Evolutionary conservation across 805 yeast species (phyloP), one percentile per base, ranked within the genome.

Genomic region (Cyberlindnera meyerae): DNA sequence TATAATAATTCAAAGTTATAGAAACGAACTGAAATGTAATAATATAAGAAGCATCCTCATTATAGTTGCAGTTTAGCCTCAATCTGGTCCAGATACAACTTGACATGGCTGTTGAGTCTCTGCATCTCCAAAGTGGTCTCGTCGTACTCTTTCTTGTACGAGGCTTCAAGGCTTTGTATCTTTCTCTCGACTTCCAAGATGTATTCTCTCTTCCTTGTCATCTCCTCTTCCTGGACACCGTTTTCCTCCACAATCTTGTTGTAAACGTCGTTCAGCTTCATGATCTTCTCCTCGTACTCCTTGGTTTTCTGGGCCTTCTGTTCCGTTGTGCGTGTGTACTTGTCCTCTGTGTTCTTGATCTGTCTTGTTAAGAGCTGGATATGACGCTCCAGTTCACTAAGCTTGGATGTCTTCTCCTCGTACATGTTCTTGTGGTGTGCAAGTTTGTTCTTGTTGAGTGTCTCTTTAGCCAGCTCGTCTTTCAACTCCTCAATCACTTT

Each of bases 331-430:
- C 65, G 61, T 6, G 41, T 49, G 4, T 62, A 61, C 42, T 68
- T 70, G 18, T 68, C 73, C 36, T 61, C 68, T 11, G 60, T 55
- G 41, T 58, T 63, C 27, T 60, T 53, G 17, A 68, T 54, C 43
- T 70, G 73, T 36, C 68, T 54, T 20, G 55, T 52, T 4, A 62
- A 39, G 37, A 66, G 62, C 40, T 62, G 67, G 7, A 61, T 59
- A 37, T 65, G 66, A 30, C 73, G 55, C 8, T 57, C 50, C 27
- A 67, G 45, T 28, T 54, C 58, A 20, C 40, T 44, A n/a, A 51
- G 28, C 39, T 48, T 52, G 16, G 52, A 42, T 15, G 41, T 37
- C 18, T 42, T 37, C 11, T 47, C 52, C 20, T 49, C 49, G 15
- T 30, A 29, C 4, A 27, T 14, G 27, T 51, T 56, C 16, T 47